These are phyloP conservation scores for Pinus tabuliformis DNA, from an alignment of 75 land plant species.

Conservation along the genomic window DNA sequence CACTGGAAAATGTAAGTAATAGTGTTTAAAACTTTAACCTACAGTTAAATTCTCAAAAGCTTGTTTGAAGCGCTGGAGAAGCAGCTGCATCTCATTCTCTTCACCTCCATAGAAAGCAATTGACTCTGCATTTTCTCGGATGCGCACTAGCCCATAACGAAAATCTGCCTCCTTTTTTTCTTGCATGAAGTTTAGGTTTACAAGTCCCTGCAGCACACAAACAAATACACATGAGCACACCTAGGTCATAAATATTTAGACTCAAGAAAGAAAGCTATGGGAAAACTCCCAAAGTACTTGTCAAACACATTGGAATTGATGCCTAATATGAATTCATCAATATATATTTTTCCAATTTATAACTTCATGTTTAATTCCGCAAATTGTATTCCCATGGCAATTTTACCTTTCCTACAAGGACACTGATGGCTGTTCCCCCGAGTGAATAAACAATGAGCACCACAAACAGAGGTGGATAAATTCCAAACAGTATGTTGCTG, in stretches of 20 bases:
- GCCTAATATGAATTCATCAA: not conserved
- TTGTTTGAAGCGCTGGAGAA: conserved; percentile 78
- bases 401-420: conserved; percentile 86
- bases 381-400: not conserved
- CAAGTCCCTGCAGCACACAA: conserved; percentile 59
- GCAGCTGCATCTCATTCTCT: conserved; percentile 79
- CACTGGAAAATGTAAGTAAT: not conserved
- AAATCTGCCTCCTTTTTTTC: conserved; percentile 98
- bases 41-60: conserved; percentile 93
- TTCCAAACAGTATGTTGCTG: conserved; percentile 90
- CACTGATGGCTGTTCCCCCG: conserved; percentile 96
- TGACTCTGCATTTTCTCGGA: conserved; percentile 98
- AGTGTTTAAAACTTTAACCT: conserved; percentile 5
- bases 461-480: conserved; percentile 92
- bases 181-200: conserved; percentile 88
- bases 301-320: not conserved
- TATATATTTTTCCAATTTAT: not conserved
- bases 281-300: not conserved
- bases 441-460: conserved; percentile 87
- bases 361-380: not conserved
- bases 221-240: not conserved
- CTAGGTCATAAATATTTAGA: not conserved
- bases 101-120: conserved; percentile 99
- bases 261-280: not conserved
- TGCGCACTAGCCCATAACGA: conserved; percentile 96